A percentile compares a stretch with the other conserved stretches of the same genome.
These are phyloP conservation scores for Prinsepia uniflora DNA, from an alignment of 306 rosid genomes.

Conservation along the genomic window DNA sequence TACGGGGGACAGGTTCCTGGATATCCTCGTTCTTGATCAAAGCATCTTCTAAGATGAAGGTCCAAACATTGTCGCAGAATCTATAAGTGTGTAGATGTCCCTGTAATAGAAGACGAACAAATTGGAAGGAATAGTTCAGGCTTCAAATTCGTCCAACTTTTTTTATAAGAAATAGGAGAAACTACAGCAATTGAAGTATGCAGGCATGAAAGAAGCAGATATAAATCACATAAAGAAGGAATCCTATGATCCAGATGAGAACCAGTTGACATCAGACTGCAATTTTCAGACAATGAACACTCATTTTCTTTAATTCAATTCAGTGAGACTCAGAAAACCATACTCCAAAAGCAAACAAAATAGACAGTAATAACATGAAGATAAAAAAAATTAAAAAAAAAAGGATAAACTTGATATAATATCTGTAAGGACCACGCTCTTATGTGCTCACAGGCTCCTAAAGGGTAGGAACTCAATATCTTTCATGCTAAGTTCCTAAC, in stretches of 20 bases:
- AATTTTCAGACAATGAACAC: neutral
- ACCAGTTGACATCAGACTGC: neutral
- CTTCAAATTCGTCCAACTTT: neutral
- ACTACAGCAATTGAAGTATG: neutral
- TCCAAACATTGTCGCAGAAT: conserved; percentile 96
- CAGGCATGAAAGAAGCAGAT: conserved; percentile 4
- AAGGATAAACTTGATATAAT: neutral
- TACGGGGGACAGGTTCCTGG: conserved; percentile 58
- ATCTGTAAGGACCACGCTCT: neutral
- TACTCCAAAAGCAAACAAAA: neutral
- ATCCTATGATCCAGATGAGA: neutral
- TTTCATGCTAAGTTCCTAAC: neutral
- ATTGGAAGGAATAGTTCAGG: neutral
- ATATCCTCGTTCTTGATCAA: conserved; percentile 58
- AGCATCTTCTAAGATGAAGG: conserved; percentile 84
- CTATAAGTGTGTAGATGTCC: conserved; percentile 98
- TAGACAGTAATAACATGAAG: neutral
- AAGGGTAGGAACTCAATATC: neutral
- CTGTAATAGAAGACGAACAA: conserved; percentile 33
- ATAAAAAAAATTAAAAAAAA: too few species aligned
- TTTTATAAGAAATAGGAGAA: neutral
- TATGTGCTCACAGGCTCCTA: neutral
- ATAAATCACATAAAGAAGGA: neutral
- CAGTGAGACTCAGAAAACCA: neutral
- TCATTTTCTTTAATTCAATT: neutral